phyloP scores from a whole-genome alignment of 2,329 filamentous ascomycete genomes.

The Cladosporium sphaerospermum region DNA sequence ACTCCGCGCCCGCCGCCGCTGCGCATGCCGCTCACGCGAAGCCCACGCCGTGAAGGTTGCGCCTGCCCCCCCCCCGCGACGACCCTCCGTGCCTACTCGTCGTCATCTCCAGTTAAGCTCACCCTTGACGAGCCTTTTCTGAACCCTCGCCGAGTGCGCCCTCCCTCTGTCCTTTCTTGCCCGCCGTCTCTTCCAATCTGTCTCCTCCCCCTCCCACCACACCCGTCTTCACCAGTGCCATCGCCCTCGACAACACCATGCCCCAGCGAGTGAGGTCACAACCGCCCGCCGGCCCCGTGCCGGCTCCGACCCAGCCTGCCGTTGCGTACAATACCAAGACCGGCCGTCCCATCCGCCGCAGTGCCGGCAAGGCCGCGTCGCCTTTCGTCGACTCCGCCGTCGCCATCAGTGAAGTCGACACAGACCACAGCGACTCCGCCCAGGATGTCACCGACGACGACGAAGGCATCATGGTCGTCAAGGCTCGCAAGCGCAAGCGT shows the following conservation, averaged over 20 bases:
- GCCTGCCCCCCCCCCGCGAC: background rate
- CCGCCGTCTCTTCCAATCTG: background rate
- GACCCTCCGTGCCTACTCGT: conserved; percentile 1
- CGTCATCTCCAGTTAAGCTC: background rate
- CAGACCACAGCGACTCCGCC: conserved; percentile 25
- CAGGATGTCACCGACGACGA: conserved; percentile 30
- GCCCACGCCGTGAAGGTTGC: conserved; percentile 1
- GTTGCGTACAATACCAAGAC: conserved; percentile 35
- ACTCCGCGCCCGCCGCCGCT: background rate
- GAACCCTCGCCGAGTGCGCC: background rate
- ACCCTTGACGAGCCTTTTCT: conserved; percentile 2
- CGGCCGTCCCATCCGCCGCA: conserved; percentile 39
- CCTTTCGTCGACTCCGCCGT: conserved; percentile 37
- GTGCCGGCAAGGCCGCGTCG: conserved; percentile 30
- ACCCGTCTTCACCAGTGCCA: conserved; percentile 1
- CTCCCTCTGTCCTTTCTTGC: background rate
- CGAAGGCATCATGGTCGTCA: conserved; percentile 23
- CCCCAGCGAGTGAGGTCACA: conserved; percentile 16
- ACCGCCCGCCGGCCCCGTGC: conserved; percentile 16
- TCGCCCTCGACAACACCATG: conserved; percentile 10
- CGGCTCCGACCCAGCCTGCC: conserved; percentile 22
- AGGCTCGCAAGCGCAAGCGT: conserved; percentile 26
- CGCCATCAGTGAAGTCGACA: conserved; percentile 30
- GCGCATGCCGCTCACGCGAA: conserved; percentile 1
- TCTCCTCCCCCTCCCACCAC: conserved; percentile 7